phyloP scores from a whole-genome alignment of 371 early-diverging fungal genomes.

The Nosema muscidifuracis region DNA sequence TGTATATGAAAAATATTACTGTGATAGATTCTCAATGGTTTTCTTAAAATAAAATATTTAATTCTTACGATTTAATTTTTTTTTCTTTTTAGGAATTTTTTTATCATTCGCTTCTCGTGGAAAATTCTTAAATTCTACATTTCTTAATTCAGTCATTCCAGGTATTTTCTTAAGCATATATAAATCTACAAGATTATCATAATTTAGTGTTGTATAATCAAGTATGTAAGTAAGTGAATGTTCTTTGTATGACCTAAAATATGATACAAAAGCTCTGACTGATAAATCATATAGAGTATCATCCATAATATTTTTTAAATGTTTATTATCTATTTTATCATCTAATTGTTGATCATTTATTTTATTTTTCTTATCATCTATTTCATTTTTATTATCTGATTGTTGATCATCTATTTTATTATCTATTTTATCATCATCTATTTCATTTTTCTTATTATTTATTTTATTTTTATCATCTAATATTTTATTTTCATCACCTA shows the following conservation, averaged over 20 bases:
- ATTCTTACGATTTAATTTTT: background rate
- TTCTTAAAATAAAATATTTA: background rate
- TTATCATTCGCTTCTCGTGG: constrained; percentile 20
- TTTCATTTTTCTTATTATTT: background rate
- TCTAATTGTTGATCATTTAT: background rate
- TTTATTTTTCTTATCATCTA: background rate
- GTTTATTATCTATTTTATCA: constrained; percentile 4
- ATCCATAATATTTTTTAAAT: background rate
- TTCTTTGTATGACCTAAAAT: constrained; percentile 62
- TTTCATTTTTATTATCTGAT: background rate
- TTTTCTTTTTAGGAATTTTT: background rate
- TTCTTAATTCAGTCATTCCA: constrained; percentile 51
- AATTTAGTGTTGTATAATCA: constrained; percentile 58
- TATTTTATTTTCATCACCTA: too few species aligned
- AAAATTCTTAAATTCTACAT: constrained; percentile 43
- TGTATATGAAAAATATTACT: constrained; percentile 47
- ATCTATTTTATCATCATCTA: background rate
- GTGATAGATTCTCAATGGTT: constrained; percentile 31
- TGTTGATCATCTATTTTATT: constrained; percentile 1
- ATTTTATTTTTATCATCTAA: too few species aligned
- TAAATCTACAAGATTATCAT: constrained; percentile 41
- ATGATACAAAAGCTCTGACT: constrained; percentile 61
- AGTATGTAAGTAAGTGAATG: constrained; percentile 57
- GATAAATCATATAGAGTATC: background rate
- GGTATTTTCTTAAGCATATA: constrained; percentile 56